phyloP scores from a whole-genome alignment of 257 asterid species.

The Petunia secreta region DNA sequence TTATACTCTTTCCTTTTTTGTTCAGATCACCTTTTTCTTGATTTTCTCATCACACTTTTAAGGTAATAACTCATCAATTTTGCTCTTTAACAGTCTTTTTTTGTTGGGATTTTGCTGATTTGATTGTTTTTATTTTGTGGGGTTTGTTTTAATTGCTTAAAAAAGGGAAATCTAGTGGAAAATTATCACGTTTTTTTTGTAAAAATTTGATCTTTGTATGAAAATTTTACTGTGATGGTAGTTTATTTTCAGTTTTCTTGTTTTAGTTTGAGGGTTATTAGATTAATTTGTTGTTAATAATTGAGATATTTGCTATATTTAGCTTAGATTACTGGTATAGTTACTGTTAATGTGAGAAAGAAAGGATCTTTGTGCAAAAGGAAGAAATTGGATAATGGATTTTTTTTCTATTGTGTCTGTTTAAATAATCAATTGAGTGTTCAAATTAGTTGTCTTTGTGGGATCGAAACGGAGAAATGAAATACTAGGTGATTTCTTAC shows the following conservation, averaged over 20 bases:
- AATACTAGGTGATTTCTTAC: too few species aligned
- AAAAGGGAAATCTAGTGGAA: background rate
- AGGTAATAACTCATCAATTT: background rate
- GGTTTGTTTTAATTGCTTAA: background rate
- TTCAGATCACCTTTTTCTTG: background rate
- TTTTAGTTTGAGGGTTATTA: background rate
- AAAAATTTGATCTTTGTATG: background rate
- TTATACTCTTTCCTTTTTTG: background rate
- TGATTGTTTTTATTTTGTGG: background rate
- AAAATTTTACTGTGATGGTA: background rate
- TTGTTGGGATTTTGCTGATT: slow-evolving; percentile 13
- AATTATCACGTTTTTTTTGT: background rate
- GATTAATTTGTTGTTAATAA: background rate
- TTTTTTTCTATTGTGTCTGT: background rate
- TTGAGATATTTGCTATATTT: too few species aligned
- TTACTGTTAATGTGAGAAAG: slow-evolving; percentile 9
- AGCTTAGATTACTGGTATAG: background rate
- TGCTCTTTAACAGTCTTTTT: background rate
- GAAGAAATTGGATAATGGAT: background rate
- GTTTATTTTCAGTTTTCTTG: background rate
- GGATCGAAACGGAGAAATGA: too few species aligned
- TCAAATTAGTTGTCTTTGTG: too few species aligned
- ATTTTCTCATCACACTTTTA: background rate
- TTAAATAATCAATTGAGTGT: too few species aligned
- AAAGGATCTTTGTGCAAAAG: slow-evolving; percentile 9